Conservation (phyloP, 352 stramenopile species). For the Blastocystis sp. region DNA sequence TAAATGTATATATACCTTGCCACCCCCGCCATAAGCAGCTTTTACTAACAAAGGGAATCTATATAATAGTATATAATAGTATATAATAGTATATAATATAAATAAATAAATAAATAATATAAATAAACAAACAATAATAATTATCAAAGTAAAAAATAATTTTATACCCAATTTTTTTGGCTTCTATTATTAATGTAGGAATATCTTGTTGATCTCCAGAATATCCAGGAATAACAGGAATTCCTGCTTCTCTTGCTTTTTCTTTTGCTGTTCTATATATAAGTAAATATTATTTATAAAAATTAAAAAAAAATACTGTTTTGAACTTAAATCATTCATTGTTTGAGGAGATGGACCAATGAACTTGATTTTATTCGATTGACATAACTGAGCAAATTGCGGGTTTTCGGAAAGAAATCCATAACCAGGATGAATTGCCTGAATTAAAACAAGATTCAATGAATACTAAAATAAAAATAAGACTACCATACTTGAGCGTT, state of each 20-base stretch:
- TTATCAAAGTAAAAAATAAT: conserved; percentile 59
- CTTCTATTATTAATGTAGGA: conserved; percentile 54
- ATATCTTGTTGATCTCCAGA: conserved; percentile 64
- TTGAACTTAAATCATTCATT: conserved; percentile 69
- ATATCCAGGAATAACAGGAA: conserved; percentile 53
- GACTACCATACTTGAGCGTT: conserved; percentile 36
- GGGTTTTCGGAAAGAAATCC: conserved; percentile 68
- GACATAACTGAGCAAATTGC: conserved; percentile 52
- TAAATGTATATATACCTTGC: no score
- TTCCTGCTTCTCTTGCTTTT: not conserved
- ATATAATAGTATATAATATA: no score
- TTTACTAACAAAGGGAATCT: no score
- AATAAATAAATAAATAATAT: no score
- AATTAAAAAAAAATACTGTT: conserved; percentile 42
- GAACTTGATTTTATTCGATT: conserved; percentile 57
- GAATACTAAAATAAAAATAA: not conserved
- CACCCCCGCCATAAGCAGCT: conserved; percentile 63
- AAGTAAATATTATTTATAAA: not conserved
- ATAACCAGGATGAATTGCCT: conserved; percentile 66
- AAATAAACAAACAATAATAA: not conserved
- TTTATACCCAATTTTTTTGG: conserved; percentile 64
- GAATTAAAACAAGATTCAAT: not conserved
- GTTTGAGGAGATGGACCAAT: conserved; percentile 62
- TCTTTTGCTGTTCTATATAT: conserved; percentile 18
- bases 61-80: no score